Evolutionary conservation across 768 basidiomycete genomes (phyloP).

Genomic region (Hortiboletus campestris): DNA sequence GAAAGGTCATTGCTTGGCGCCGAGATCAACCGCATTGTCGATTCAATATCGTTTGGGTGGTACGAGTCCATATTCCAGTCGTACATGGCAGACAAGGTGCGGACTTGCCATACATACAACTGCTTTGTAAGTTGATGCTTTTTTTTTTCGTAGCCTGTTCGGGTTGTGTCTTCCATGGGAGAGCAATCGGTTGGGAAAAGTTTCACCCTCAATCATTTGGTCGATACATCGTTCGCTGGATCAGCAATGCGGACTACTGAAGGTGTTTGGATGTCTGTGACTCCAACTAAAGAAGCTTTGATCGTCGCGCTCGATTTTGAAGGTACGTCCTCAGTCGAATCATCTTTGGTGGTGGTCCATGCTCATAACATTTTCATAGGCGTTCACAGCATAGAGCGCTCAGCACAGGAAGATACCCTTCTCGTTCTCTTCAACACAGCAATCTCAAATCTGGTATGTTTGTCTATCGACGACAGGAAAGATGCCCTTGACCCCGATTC

Average conservation of each 20-base stretch:
- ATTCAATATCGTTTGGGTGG: slow-evolving; percentile 60
- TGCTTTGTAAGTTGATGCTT: background rate
- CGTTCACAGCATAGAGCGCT: slow-evolving; percentile 62
- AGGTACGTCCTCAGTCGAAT: slow-evolving; percentile 33
- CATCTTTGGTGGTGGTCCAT: slow-evolving; percentile 11
- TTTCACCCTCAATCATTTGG: slow-evolving; percentile 57
- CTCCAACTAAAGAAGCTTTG: slow-evolving; percentile 52
- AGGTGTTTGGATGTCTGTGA: slow-evolving; percentile 66
- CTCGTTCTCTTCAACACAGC: slow-evolving; percentile 66
- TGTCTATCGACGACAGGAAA: background rate
- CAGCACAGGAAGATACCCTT: slow-evolving; percentile 61
- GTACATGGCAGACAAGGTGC: slow-evolving; percentile 56
- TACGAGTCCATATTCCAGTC: slow-evolving; percentile 64
- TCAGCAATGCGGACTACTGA: slow-evolving; percentile 64
- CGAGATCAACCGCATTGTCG: slow-evolving; percentile 53
- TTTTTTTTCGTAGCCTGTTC: slow-evolving; percentile 44
- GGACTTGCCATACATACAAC: background rate
- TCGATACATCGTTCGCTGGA: slow-evolving; percentile 63
- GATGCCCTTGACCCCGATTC: background rate
- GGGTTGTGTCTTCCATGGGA: slow-evolving; percentile 67
- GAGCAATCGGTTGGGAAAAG: slow-evolving; percentile 67
- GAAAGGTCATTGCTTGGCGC: slow-evolving; percentile 59
- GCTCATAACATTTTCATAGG: slow-evolving; percentile 33
- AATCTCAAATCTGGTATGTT: slow-evolving; percentile 56
- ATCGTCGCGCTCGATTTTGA: slow-evolving; percentile 68